phyloP scores from a whole-genome alignment of 1,284 basidiomycete species.

The Malassezia slooffiae region DNA sequence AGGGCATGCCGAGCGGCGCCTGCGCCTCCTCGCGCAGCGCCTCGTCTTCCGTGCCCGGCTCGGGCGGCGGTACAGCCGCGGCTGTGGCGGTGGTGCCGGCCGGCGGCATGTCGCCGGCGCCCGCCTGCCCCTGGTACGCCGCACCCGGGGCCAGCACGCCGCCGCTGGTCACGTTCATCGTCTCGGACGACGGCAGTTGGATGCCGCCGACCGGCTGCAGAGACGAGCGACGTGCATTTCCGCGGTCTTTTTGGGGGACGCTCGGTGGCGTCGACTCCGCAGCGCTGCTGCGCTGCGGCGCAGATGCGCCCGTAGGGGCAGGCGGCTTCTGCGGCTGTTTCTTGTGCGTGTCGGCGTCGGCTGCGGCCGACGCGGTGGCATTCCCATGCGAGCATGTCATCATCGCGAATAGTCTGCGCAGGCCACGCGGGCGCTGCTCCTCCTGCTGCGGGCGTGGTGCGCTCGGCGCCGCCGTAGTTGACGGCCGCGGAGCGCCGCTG shows the following conservation, averaged over 20 bases:
- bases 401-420: conserved; percentile 5
- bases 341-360: no score
- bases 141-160: conserved; percentile 63
- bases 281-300: no score
- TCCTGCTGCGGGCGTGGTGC: no score
- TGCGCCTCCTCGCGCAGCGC: conserved; percentile 44
- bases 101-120: no score
- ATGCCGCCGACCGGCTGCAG: conserved; percentile 32
- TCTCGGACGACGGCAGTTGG: conserved; percentile 50
- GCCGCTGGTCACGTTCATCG: conserved; percentile 58
- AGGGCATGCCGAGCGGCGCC: conserved; percentile 48
- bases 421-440: neutral
- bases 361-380: no score
- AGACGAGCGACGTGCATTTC: no score
- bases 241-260: no score
- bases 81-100: conserved; percentile 10
- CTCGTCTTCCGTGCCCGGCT: conserved; percentile 6
- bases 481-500: no score
- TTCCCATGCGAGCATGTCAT: conserved; percentile 10
- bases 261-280: no score
- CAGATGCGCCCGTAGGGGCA: no score
- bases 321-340: no score
- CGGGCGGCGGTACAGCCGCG: conserved; percentile 18
- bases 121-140: conserved; percentile 53
- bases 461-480: no score